phyloP scores from a whole-genome alignment of 2,329 filamentous ascomycete species.

The Plectosphaerella cucumerina region DNA sequence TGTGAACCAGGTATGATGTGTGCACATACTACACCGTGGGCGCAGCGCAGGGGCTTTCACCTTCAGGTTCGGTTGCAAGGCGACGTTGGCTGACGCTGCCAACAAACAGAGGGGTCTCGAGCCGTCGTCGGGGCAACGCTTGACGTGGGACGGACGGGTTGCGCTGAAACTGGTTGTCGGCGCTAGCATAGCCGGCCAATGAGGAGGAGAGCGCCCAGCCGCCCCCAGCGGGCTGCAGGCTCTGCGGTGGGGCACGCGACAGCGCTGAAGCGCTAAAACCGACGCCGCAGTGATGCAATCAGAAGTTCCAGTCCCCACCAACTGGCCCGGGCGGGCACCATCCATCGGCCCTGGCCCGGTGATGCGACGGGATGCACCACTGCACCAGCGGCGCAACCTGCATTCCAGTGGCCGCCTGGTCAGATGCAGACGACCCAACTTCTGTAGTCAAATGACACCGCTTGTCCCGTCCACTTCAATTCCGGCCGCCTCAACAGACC shows the following conservation, averaged over 20 bases:
- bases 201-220: no score
- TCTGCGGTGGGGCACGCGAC: not conserved
- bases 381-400: constrained; percentile 6
- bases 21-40: no score
- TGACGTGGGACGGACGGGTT: no score
- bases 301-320: not conserved
- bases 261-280: no score
- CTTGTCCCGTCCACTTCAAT: not conserved
- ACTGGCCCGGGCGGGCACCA: no score
- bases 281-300: not conserved
- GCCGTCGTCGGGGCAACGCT: constrained; percentile 13
- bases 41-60: not conserved
- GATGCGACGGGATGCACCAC: constrained; percentile 1
- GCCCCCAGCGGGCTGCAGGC: not conserved
- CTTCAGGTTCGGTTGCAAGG: not conserved
- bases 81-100: constrained; percentile 4
- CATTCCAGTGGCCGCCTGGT: constrained; percentile 9
- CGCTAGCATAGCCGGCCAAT: not conserved
- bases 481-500: not conserved
- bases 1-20: no score
- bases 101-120: constrained; percentile 15
- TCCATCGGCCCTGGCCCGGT: no score
- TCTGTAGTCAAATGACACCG: not conserved
- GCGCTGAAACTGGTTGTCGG: not conserved
- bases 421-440: not conserved